A percentile compares a stretch with the other conserved stretches of the same genome.
Conservation (phyloP, 1,139 yeast genomes). For the Zygoascus sp. region DNA sequence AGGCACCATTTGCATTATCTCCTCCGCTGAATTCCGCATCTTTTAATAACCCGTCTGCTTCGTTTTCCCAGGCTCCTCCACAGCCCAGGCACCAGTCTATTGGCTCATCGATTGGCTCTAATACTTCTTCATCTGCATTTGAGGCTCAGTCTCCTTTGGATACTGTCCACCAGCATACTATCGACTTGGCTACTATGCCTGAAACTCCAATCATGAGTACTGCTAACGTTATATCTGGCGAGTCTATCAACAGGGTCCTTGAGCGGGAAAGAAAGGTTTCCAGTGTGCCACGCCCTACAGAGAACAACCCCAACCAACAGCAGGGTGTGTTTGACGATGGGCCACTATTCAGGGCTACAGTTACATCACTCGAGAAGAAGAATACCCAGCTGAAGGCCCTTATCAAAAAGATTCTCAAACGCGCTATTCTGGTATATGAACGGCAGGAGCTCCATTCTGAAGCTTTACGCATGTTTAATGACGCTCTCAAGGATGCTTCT, state of each 20-base stretch:
- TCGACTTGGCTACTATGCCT: conserved; percentile 4
- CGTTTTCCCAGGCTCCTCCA: background rate
- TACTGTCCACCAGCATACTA: background rate
- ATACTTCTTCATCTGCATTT: conserved; percentile 3
- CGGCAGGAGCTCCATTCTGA: conserved; percentile 35
- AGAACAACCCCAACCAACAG: background rate
- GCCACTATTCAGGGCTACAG: conserved; percentile 61
- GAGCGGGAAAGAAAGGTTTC: conserved; percentile 3
- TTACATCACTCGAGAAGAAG: conserved; percentile 51
- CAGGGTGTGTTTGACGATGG: conserved; percentile 51
- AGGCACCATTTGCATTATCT: background rate
- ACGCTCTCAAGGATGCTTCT: conserved; percentile 31
- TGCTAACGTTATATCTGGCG: background rate
- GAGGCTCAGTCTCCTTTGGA: conserved; percentile 2
- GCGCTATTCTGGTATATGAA: conserved; percentile 36
- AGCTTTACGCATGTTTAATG: conserved; percentile 34
- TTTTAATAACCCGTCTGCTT: too few relatives aligned
- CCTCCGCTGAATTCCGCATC: background rate
- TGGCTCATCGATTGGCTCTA: conserved; percentile 5
- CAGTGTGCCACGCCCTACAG: conserved; percentile 8
- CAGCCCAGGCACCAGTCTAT: background rate
- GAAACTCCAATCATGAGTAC: background rate
- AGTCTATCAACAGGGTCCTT: background rate
- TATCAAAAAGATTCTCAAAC: conserved; percentile 40
- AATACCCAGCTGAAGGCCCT: conserved; percentile 47